Evolutionary conservation across 1,284 basidiomycete genomes (phyloP).

Genomic region (Naganishia sp.): DNA sequence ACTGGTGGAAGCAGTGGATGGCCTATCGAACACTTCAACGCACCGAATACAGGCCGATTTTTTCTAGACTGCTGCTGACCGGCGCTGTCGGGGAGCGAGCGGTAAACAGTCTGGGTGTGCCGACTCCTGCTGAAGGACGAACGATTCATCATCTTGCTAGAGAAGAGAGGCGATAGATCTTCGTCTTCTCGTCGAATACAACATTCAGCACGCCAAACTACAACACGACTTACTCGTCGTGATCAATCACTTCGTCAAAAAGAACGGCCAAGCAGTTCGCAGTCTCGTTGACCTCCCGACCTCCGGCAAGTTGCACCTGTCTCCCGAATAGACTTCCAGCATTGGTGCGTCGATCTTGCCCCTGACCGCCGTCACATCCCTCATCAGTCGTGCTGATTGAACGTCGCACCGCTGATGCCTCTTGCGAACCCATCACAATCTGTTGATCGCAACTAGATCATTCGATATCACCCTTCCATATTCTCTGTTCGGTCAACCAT

Average conservation of each 20-base stretch:
- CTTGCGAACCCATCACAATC: neutral
- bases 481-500: neutral
- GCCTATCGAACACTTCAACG: constrained; percentile 7
- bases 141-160: neutral
- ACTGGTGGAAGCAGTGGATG: neutral
- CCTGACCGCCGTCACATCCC: no score
- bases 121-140: neutral
- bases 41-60: neutral
- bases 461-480: neutral
- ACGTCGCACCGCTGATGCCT: neutral
- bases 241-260: neutral
- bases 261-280: neutral
- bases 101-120: neutral
- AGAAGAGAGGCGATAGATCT: constrained; percentile 13
- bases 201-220: neutral
- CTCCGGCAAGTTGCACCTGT: neutral
- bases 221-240: neutral
- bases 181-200: constrained; percentile 5
- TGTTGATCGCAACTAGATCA: neutral
- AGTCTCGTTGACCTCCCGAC: neutral
- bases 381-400: neutral
- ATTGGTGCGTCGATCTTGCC: constrained; percentile 11
- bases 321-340: neutral
- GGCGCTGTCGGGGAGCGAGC: neutral
- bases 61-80: neutral